Evolutionary conservation across 208 protist genomes (phyloP).

Genomic region (Naegleria gruberi): DNA sequence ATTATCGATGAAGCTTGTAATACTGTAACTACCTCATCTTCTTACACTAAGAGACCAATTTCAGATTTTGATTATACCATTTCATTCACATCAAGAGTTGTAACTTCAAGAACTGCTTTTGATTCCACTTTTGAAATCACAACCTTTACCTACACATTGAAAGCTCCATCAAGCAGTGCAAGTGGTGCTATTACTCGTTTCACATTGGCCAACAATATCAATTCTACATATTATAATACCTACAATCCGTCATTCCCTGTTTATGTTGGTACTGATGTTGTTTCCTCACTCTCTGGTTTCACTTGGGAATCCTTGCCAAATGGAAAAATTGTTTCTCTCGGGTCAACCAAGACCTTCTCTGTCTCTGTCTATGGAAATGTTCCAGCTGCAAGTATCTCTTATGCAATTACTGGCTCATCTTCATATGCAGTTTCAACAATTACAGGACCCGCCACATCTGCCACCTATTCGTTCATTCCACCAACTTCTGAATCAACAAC

Average conservation of each 20-base stretch:
- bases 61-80: not conserved
- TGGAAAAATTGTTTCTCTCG: not conserved
- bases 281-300: not conserved
- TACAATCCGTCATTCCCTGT: not conserved
- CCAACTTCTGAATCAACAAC: not conserved
- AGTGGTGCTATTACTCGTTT: not conserved
- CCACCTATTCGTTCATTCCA: not conserved
- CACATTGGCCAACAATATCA: not conserved
- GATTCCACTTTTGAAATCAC: not conserved
- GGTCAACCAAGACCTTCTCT: not conserved
- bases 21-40: not conserved
- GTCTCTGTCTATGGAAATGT: not conserved
- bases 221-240: not conserved
- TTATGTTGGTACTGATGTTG: not conserved
- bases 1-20: constrained; percentile 3
- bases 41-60: not conserved
- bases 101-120: not conserved
- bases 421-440: not conserved
- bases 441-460: not conserved
- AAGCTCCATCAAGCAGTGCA: not conserved
- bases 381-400: not conserved
- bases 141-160: not conserved
- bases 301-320: not conserved
- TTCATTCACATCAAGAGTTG: not conserved
- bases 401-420: not conserved